phyloP scores from a whole-genome alignment of 306 rosid genomes.

The Cucumis melo region DNA sequence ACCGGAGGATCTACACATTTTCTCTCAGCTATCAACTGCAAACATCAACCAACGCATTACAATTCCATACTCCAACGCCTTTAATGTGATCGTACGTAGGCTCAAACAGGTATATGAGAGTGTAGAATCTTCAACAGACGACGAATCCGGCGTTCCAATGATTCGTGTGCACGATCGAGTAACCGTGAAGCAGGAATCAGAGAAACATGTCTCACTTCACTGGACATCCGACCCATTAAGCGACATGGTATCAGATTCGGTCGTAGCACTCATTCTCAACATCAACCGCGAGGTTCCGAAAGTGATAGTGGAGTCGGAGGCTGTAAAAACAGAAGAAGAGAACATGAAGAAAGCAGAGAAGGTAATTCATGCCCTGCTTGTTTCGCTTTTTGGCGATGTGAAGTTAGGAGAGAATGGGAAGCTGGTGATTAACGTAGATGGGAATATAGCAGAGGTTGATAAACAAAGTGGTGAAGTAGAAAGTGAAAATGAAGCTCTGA shows the following conservation, averaged over 20 bases:
- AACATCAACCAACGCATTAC: constrained; percentile 72
- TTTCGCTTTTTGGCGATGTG: constrained; percentile 73
- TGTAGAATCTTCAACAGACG: constrained; percentile 64
- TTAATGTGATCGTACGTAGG: constrained; percentile 45
- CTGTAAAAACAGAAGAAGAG: constrained; percentile 45
- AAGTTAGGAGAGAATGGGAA: constrained; percentile 72
- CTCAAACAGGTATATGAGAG: constrained; percentile 67
- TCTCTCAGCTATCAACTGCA: constrained; percentile 77
- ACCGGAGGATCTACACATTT: constrained; percentile 82
- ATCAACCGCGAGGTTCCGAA: constrained; percentile 64
- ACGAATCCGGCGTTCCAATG: constrained; percentile 57
- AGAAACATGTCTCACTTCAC: constrained; percentile 72
- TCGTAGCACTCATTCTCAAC: constrained; percentile 64
- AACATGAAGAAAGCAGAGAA: constrained; percentile 59
- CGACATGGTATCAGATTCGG: constrained; percentile 82
- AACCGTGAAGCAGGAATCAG: constrained; percentile 69
- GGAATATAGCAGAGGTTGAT: constrained; percentile 61
- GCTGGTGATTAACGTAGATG: constrained; percentile 66
- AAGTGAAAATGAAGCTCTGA: constrained; percentile 82
- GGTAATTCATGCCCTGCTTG: constrained; percentile 63
- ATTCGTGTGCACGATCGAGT: constrained; percentile 64
- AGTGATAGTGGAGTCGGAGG: constrained; percentile 57
- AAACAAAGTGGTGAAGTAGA: constrained; percentile 76
- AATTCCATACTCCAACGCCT: constrained; percentile 62
- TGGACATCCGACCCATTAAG: constrained; percentile 84